Conservation (phyloP, 1,284 basidiomycete genomes). For the Cystobasidiaceae sp. region DNA sequence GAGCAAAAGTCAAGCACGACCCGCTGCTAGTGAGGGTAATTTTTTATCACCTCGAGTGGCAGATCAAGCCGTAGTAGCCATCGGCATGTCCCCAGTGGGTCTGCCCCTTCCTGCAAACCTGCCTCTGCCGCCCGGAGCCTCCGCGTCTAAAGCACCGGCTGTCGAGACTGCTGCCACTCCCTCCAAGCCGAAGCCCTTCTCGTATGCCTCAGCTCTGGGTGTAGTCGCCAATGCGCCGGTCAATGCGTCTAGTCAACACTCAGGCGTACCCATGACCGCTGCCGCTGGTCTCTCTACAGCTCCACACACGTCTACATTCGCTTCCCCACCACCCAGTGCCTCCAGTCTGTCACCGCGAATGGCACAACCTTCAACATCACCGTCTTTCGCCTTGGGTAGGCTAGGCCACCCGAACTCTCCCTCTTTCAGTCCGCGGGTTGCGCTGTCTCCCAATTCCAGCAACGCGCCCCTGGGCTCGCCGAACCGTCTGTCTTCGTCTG, state of each 20-base stretch:
- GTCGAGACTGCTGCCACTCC: background rate
- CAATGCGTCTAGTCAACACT: background rate
- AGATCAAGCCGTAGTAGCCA: slow-evolving; percentile 10
- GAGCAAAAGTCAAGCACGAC: background rate
- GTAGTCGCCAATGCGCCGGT: background rate
- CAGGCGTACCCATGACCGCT: background rate
- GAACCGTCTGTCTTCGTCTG: slow-evolving; percentile 8
- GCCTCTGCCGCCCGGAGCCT: background rate
- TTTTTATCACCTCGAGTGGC: background rate
- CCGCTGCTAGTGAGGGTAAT: background rate
- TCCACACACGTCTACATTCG: background rate
- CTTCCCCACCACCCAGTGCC: background rate
- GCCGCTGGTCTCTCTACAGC: background rate
- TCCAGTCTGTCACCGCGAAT: background rate
- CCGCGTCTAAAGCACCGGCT: background rate
- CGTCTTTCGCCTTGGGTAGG: background rate
- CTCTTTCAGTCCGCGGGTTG: background rate
- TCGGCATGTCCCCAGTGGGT: slow-evolving; percentile 28
- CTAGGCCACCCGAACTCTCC: slow-evolving; percentile 3
- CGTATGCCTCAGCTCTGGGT: slow-evolving; percentile 18
- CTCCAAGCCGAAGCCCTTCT: slow-evolving; percentile 18
- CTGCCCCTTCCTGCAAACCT: slow-evolving; percentile 18
- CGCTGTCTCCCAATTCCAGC: background rate
- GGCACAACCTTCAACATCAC: background rate
- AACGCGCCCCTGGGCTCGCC: background rate